These are phyloP conservation scores for Gonapodya prolifera DNA, from an alignment of 192 early-diverging fungal genomes.

Conservation along the genomic window DNA sequence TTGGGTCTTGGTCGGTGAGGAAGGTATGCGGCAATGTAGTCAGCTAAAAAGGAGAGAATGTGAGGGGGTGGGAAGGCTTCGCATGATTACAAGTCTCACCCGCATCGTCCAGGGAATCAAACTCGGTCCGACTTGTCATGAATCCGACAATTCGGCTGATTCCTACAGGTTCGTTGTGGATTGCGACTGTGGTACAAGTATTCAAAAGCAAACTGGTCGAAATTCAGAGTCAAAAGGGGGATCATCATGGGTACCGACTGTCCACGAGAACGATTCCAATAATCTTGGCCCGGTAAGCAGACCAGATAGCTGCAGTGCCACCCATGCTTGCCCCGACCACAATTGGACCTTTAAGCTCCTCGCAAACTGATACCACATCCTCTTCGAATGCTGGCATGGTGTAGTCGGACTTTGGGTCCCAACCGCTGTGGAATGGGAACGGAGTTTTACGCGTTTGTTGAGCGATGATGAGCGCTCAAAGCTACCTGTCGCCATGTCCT, in stretches of 20 bases:
- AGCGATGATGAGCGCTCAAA: background rate
- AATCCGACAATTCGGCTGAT: conserved; percentile 1
- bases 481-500: background rate
- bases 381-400: background rate
- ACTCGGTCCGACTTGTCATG: background rate
- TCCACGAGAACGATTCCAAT: background rate
- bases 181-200: too few species aligned
- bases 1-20: conserved; percentile 3
- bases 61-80: too few species aligned
- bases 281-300: background rate
- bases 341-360: background rate
- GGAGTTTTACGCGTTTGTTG: background rate
- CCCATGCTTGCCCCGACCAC: conserved; percentile 2
- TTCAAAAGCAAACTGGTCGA: too few species aligned
- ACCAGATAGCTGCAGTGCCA: background rate
- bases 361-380: background rate
- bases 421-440: background rate
- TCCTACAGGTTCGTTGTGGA: conserved; percentile 3
- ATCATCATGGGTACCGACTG: too few species aligned
- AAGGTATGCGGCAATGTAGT: background rate
- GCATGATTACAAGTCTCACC: background rate
- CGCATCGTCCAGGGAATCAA: background rate
- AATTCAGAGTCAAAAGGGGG: too few species aligned
- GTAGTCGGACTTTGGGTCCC: background rate
- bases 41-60: background rate